Percentiles rank a stretch among this genome's conserved stretches.
phyloP scores from a whole-genome alignment of 169 alveolate species.

The Neospora caninum region DNA sequence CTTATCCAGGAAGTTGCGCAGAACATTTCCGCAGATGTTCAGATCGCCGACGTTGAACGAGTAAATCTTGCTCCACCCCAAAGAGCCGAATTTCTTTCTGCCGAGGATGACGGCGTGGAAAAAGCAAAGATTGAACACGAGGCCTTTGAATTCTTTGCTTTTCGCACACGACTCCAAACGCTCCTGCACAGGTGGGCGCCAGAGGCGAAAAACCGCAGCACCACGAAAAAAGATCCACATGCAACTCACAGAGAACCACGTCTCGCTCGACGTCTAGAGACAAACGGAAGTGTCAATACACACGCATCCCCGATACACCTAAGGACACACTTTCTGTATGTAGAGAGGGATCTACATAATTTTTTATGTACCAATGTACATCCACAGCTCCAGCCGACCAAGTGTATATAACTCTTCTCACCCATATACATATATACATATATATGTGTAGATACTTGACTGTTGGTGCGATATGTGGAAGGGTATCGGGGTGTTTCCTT shows the following conservation, averaged over 20 bases:
- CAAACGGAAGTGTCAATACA: too few relatives aligned
- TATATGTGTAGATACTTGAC: too few relatives aligned
- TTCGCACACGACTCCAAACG: slow-evolving; percentile 83
- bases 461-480: too few relatives aligned
- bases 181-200: slow-evolving; percentile 68
- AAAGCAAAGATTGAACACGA: slow-evolving; percentile 93
- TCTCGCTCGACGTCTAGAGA: too few relatives aligned
- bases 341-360: too few relatives aligned
- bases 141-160: slow-evolving; percentile 92
- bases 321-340: too few relatives aligned
- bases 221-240: not conserved
- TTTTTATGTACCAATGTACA: too few relatives aligned
- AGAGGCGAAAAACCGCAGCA: not conserved
- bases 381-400: too few relatives aligned
- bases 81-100: slow-evolving; percentile 95
- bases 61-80: slow-evolving; percentile 95
- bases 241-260: not conserved
- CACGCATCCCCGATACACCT: too few relatives aligned
- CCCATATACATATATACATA: too few relatives aligned
- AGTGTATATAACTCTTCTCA: too few relatives aligned
- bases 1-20: slow-evolving; percentile 90
- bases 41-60: slow-evolving; percentile 97
- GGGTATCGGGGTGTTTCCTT: too few relatives aligned
- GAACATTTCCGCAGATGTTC: slow-evolving; percentile 94
- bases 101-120: slow-evolving; percentile 96